Conservation (phyloP, 805 yeast genomes). For the Metschnikowia lachancei region DNA sequence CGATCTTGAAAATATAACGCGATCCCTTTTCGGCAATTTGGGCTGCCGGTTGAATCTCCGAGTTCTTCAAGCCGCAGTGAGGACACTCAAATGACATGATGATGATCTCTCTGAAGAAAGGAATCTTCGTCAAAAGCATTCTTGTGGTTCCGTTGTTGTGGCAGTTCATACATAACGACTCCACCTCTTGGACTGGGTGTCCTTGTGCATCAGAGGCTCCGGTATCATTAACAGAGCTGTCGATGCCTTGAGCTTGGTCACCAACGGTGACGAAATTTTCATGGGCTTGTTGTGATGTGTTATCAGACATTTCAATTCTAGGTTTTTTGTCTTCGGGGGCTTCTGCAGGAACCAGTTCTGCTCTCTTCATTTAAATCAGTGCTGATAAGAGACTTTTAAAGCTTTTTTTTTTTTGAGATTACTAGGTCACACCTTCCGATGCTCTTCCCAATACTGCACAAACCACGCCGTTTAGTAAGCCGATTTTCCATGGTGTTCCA, state of each 20-base stretch:
- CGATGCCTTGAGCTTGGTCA: slow-evolving; percentile 30
- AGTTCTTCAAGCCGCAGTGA: slow-evolving; percentile 87
- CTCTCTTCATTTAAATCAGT: slow-evolving; percentile 13
- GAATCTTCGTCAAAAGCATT: slow-evolving; percentile 81
- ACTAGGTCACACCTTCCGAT: slow-evolving; percentile 2
- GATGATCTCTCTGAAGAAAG: slow-evolving; percentile 86
- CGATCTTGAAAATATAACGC: slow-evolving; percentile 66
- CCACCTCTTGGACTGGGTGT: slow-evolving; percentile 92
- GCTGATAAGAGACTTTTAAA: neutral
- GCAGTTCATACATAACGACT: slow-evolving; percentile 95
- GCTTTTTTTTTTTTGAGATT: slow-evolving; percentile 1
- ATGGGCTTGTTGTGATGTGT: slow-evolving; percentile 8
- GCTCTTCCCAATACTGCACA: slow-evolving; percentile 14
- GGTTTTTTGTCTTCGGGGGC: slow-evolving; percentile 18
- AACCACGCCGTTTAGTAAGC: slow-evolving; percentile 7
- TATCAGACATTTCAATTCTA: slow-evolving; percentile 14
- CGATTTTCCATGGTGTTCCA: slow-evolving; percentile 5
- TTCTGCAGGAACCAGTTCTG: slow-evolving; percentile 15
- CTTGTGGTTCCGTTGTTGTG: slow-evolving; percentile 81
- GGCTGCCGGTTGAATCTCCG: slow-evolving; percentile 95
- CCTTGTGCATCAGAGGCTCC: slow-evolving; percentile 83
- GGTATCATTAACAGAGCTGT: slow-evolving; percentile 55
- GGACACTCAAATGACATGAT: slow-evolving; percentile 95
- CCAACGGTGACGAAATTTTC: slow-evolving; percentile 28
- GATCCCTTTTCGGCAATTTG: slow-evolving; percentile 86